Conservation (phyloP, 495 filamentous ascomycete genomes). For the Aspergillus conjunctus region DNA sequence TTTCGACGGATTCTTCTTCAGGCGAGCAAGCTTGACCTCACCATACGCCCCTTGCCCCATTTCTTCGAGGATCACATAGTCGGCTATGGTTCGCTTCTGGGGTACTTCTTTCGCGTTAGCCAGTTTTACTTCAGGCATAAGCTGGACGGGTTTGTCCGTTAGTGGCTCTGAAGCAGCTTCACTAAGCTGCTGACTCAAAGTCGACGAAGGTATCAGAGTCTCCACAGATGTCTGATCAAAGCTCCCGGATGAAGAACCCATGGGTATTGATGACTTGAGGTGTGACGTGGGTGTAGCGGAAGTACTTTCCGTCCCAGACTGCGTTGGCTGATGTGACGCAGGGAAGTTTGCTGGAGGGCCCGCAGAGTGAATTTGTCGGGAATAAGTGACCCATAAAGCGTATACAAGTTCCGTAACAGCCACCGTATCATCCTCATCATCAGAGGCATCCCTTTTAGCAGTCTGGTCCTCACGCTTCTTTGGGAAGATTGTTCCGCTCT, state of each 20-base stretch:
- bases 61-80: constrained; percentile 93
- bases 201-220: constrained; percentile 58
- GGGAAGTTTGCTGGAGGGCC: constrained; percentile 56
- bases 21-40: constrained; percentile 93
- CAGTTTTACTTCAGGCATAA: constrained; percentile 39
- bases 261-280: constrained; percentile 12
- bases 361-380: constrained; percentile 81
- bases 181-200: constrained; percentile 74
- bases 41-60: constrained; percentile 99
- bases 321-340: constrained; percentile 17
- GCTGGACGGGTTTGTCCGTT: constrained; percentile 50
- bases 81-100: constrained; percentile 78
- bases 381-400: constrained; percentile 97
- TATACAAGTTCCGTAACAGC: constrained; percentile 80
- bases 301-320: constrained; percentile 25
- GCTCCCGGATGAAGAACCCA: constrained; percentile 17
- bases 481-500: constrained; percentile 66
- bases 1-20: constrained; percentile 71
- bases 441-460: constrained; percentile 32
- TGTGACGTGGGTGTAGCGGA: constrained; percentile 23
- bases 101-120: constrained; percentile 35
- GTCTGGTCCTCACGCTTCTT: constrained; percentile 47
- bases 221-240: constrained; percentile 31
- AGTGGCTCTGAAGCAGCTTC: constrained; percentile 63
- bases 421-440: constrained; percentile 44